Base-by-base conservation (phyloP, 108 stramenopile genomes). In the Parietichytrium sp. region DNA sequence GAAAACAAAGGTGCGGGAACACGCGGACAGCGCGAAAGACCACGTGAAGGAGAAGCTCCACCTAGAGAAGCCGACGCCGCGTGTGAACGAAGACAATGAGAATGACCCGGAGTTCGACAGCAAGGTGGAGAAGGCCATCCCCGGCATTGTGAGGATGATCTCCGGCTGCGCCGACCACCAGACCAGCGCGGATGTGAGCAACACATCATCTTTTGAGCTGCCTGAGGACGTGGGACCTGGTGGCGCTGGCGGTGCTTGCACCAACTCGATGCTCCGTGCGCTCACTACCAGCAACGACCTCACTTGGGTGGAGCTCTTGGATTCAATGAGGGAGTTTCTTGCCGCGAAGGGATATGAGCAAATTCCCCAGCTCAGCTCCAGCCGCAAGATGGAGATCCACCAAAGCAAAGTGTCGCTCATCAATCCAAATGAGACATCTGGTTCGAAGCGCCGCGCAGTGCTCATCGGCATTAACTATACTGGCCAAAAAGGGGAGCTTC, bases 391-490 rank as follows among this genome's bases (percentile, higher is more conserved):
- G 54, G 92, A 95, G 81, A 87, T 93, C 2, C 72, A 85, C 48
- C 54, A 87, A 2, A 42, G 45, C 49, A 80, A 88, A 2, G 86
- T 85, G 33, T 50, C 81, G 3, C 83, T 79, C 51, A 90, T 85
- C 72, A 82, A 78, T 38, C 79, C 47, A 48, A 86, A 87, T 53
- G 85, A 72, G 61, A 23, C 61, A 10, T 72, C 61, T 20, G 42
- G 86, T 13, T 84, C 83, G 47, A 77, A 86, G 54, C 85, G 93
- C 26, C 36, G 45, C 38, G 94, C 94, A 7, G 82, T 95, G 10
- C 82, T 95, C 47, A 90, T 95, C 48, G 93, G 96, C 38, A 96
- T 96, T 61, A 96, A 96, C 89, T 96, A 96, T 89, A 87, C 89
- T 4, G 94, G 94, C 78, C 90, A 93, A 82, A 85, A 90, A 48